Base-by-base conservation (phyloP, 306 rosid species). In the Quercus mongolica region DNA sequence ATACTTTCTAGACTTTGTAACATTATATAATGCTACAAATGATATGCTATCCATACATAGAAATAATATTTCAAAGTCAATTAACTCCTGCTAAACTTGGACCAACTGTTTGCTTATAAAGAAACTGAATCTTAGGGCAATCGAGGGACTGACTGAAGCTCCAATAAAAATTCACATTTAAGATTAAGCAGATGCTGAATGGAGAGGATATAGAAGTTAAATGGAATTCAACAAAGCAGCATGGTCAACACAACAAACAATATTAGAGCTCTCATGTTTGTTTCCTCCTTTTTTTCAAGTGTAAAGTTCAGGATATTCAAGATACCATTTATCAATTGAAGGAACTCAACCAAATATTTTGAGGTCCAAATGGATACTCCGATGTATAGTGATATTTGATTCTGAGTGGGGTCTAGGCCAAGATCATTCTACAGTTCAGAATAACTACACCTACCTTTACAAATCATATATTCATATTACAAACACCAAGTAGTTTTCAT, bases 401-500 rank as follows among this genome's bases (percentile, higher is more conserved):
- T 25, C 21, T 25, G 20, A 57, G 77, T 71, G 77, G 76, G 77
- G 82, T 46, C 54, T 59, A 31, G 58, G 33, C 38, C 52, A 6
- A 8, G 54, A 19, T 9, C 17, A 61, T 28, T 77, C 56, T 55
- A 78, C 78, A 63, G 62, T 69, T 80, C 61, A 74, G 51, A 76
- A 10, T 20, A 20, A 82, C 69, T n/a, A 71, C 71, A 57, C 51
- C 69, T 80, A 68, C 85, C 82, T 67, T 74, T 25, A 73, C 82
- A 79, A 17, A 69, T 71, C 72, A 46, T 73, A 79, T 14, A 69
- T 31, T 30, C 73, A 80, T 63, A 82, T 61, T 77, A 70, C 84
- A 83, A 82, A 86, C 78, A 78, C 58, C 79, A 73, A 74, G 83
- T 82, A 71, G 82, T 76, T 82, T 82, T 74, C 52, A 41, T 63